Evolutionary conservation across 495 filamentous ascomycete species (phyloP).

Genomic region (Xylaria nigripes): DNA sequence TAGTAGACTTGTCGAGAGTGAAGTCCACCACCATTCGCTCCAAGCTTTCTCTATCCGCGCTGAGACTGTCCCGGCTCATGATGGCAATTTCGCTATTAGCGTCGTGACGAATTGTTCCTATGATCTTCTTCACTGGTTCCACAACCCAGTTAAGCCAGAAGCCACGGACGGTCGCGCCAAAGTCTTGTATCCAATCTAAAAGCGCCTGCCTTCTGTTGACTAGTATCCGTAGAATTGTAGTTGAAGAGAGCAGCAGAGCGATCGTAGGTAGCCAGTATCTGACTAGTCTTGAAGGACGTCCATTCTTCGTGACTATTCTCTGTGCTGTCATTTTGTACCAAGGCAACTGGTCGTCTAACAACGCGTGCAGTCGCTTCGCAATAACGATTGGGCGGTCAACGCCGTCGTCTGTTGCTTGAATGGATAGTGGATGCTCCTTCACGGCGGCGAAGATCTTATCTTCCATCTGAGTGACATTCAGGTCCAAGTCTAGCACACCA

Average conservation of each 20-base stretch:
- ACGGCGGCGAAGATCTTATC: slow-evolving; percentile 58
- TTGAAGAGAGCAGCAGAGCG: slow-evolving; percentile 62
- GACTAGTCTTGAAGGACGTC: slow-evolving; percentile 64
- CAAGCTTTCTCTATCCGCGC: slow-evolving; percentile 80
- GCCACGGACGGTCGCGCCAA: slow-evolving; percentile 69
- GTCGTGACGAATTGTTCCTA: slow-evolving; percentile 88
- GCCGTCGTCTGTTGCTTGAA: slow-evolving; percentile 31
- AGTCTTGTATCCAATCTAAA: slow-evolving; percentile 61
- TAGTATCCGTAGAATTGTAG: slow-evolving; percentile 69
- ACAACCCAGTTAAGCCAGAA: slow-evolving; percentile 97
- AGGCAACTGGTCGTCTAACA: slow-evolving; percentile 55
- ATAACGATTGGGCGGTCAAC: slow-evolving; percentile 45
- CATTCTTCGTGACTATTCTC: slow-evolving; percentile 47
- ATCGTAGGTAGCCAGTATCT: slow-evolving; percentile 81
- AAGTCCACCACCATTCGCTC: slow-evolving; percentile 98
- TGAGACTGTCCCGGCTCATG: slow-evolving; percentile 84
- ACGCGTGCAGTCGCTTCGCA: slow-evolving; percentile 55
- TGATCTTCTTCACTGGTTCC: slow-evolving; percentile 68
- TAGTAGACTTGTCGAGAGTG: slow-evolving; percentile 62
- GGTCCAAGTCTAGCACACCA: slow-evolving; percentile 46
- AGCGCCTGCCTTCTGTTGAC: slow-evolving; percentile 64
- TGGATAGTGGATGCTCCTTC: slow-evolving; percentile 49
- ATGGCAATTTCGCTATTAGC: slow-evolving; percentile 85
- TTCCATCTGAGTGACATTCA: slow-evolving; percentile 62
- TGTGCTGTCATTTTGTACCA: slow-evolving; percentile 47